Conservation (phyloP, 2,329 filamentous ascomycete genomes). For the Fusarium nisikadoi region DNA sequence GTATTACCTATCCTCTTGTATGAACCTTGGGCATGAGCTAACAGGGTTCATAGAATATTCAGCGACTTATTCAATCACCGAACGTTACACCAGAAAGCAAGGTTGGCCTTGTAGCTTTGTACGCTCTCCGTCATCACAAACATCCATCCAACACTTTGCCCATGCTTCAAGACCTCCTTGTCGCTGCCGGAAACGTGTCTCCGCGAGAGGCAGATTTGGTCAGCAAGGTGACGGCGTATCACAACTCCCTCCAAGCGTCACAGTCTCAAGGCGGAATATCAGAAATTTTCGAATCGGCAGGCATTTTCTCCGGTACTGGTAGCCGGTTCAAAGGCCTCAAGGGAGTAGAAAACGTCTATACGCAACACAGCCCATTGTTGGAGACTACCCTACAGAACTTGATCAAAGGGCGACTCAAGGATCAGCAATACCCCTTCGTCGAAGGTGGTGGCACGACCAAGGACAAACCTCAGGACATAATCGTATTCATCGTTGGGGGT, state of each 20-base stretch:
- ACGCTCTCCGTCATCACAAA: slow-evolving; percentile 91
- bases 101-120: slow-evolving; percentile 89
- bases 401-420: slow-evolving; percentile 88
- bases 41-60: slow-evolving; percentile 70
- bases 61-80: slow-evolving; percentile 85
- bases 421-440: slow-evolving; percentile 92
- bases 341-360: slow-evolving; percentile 98
- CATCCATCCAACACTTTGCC: slow-evolving; percentile 85
- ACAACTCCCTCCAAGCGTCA: slow-evolving; percentile 84
- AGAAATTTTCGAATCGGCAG: slow-evolving; percentile 90
- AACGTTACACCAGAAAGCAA: slow-evolving; percentile 84
- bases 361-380: slow-evolving; percentile 90
- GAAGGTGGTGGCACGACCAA: slow-evolving; percentile 87
- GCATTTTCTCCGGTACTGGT: slow-evolving; percentile 89
- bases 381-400: slow-evolving; percentile 91
- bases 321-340: slow-evolving; percentile 94
- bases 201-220: slow-evolving; percentile 81
- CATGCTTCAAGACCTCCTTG: slow-evolving; percentile 86
- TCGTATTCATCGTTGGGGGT: slow-evolving; percentile 94
- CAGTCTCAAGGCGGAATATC: slow-evolving; percentile 82
- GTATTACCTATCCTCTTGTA: slow-evolving; percentile 55
- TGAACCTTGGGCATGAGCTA: slow-evolving; percentile 27
- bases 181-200: slow-evolving; percentile 83
- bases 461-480: slow-evolving; percentile 96
- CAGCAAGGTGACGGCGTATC: slow-evolving; percentile 83